Conservation (phyloP, 805 yeast species). For the Helenozyma baotianmanensis region DNA sequence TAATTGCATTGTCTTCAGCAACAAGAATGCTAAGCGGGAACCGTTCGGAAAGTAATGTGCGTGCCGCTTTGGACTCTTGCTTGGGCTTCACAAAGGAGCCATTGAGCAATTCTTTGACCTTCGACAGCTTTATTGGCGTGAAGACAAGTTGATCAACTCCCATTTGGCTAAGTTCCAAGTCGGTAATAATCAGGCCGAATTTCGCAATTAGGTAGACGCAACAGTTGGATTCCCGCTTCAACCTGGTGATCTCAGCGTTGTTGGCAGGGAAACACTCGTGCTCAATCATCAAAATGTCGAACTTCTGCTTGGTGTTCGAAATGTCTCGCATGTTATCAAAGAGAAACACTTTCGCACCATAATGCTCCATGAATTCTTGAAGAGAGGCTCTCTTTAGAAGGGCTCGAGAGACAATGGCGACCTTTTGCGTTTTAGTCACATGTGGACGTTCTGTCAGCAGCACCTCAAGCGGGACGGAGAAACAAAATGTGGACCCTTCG, state of each 20-base stretch:
- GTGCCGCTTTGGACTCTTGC: too few species aligned
- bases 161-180: slow-evolving; percentile 15
- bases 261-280: slow-evolving; percentile 10
- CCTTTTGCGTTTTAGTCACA: slow-evolving; percentile 13
- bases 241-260: slow-evolving; percentile 1
- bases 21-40: slow-evolving; percentile 45
- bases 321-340: slow-evolving; percentile 14
- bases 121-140: slow-evolving; percentile 25
- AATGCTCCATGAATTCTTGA: slow-evolving; percentile 26
- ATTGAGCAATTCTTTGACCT: slow-evolving; percentile 13
- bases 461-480: slow-evolving; percentile 30
- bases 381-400: slow-evolving; percentile 29
- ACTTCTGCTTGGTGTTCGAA: slow-evolving; percentile 8
- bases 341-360: slow-evolving; percentile 29
- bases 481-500: slow-evolving; percentile 43
- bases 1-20: slow-evolving; percentile 53
- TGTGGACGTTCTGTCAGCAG: slow-evolving; percentile 15
- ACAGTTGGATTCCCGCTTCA: slow-evolving; percentile 6
- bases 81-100: too few species aligned
- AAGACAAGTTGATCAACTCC: slow-evolving; percentile 21
- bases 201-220: slow-evolving; percentile 22
- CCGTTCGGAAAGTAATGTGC: not conserved
- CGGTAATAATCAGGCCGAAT: slow-evolving; percentile 26
- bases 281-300: slow-evolving; percentile 21
- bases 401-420: slow-evolving; percentile 29